Evolutionary conservation across 495 filamentous ascomycete species (phyloP).

Genomic region (Podospora didyma): DNA sequence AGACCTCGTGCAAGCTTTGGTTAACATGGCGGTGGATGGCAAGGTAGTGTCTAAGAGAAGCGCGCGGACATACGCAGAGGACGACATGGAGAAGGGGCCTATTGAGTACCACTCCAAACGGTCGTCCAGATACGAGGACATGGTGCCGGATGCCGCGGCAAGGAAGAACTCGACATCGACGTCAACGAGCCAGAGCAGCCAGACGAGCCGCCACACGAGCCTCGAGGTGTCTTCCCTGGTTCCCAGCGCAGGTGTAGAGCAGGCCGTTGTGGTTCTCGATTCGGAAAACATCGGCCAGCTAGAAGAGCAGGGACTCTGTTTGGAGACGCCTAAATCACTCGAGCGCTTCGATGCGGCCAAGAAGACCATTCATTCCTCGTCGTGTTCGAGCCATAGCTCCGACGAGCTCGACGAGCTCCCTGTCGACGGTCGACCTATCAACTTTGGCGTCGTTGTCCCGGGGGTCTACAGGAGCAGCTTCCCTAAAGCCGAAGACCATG

Average conservation of each 20-base stretch:
- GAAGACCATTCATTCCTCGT: too few species aligned
- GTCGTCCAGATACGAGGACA: constrained; percentile 7
- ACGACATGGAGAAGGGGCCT: constrained; percentile 15
- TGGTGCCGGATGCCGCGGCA: not conserved
- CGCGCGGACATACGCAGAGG: constrained; percentile 17
- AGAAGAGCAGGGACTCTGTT: too few species aligned
- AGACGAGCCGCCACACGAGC: constrained; percentile 13
- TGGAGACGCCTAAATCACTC: too few species aligned
- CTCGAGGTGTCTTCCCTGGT: constrained; percentile 16
- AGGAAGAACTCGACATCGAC: constrained; percentile 12
- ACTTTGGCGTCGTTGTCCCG: constrained; percentile 62
- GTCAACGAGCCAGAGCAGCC: constrained; percentile 12
- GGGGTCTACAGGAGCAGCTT: constrained; percentile 77
- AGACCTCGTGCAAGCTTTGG: not conserved
- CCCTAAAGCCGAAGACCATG: constrained; percentile 59
- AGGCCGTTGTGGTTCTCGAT: too few species aligned
- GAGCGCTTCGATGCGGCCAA: not conserved
- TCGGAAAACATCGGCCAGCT: too few species aligned
- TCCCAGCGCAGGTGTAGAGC: too few species aligned
- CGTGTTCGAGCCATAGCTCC: not conserved
- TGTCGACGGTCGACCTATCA: constrained; percentile 45
- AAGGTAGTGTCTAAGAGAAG: constrained; percentile 27
- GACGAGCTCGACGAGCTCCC: constrained; percentile 8
- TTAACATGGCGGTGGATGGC: constrained; percentile 13
- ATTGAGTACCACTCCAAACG: constrained; percentile 2